These are phyloP conservation scores for Pleurotus salmoneostramineus DNA, from an alignment of 768 basidiomycete genomes.

Conservation along the genomic window DNA sequence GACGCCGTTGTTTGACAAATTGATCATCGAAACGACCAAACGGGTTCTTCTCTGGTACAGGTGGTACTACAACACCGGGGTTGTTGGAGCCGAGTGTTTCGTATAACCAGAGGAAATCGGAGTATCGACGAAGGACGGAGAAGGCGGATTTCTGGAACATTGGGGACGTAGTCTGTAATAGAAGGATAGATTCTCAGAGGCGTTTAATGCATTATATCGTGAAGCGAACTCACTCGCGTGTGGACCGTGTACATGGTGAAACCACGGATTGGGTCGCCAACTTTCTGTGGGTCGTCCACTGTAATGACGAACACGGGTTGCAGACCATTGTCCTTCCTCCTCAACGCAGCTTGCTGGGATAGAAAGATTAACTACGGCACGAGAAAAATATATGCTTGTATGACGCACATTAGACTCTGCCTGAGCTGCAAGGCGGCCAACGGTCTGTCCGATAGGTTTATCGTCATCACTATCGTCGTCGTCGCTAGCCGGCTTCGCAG, in stretches of 20 bases:
- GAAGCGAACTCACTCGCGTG: constrained; percentile 57
- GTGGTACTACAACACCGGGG: constrained; percentile 95
- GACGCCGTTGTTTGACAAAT: constrained; percentile 83
- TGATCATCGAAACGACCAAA: constrained; percentile 92
- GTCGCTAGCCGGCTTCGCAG: constrained; percentile 21
- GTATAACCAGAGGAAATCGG: constrained; percentile 96
- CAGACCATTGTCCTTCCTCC: constrained; percentile 39
- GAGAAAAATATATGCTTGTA: neutral
- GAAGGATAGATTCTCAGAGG: constrained; percentile 1
- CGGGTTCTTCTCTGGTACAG: constrained; percentile 91
- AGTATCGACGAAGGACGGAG: constrained; percentile 95
- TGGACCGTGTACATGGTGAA: constrained; percentile 98
- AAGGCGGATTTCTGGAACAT: constrained; percentile 79
- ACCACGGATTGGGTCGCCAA: constrained; percentile 91
- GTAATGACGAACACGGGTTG: constrained; percentile 79
- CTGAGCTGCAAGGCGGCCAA: constrained; percentile 11
- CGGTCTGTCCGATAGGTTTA: constrained; percentile 55
- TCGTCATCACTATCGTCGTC: constrained; percentile 69
- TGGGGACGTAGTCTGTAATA: constrained; percentile 73
- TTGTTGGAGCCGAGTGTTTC: constrained; percentile 86
- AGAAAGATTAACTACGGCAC: neutral
- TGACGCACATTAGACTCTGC: constrained; percentile 2
- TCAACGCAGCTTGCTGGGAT: constrained; percentile 12
- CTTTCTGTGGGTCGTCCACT: constrained; percentile 96
- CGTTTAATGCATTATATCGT: neutral